These are phyloP conservation scores for Adansonia grandidieri DNA, from an alignment of 441 rosid genomes.

Conservation along the genomic window DNA sequence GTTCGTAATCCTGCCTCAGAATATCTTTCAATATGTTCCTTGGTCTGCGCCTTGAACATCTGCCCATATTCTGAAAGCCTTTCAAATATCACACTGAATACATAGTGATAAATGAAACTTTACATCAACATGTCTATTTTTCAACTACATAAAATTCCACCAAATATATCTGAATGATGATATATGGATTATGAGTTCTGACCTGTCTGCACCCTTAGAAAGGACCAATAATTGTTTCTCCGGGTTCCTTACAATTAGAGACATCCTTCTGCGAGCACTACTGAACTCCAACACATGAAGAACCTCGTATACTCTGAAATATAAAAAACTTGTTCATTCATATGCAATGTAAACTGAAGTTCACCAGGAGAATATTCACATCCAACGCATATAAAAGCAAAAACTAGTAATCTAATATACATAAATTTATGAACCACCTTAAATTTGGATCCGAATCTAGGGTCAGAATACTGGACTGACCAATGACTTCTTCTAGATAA, in stretches of 20 bases:
- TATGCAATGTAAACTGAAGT: too few species aligned
- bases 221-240: constrained; percentile 67
- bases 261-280: constrained; percentile 88
- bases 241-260: constrained; percentile 67
- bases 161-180: constrained; percentile 16
- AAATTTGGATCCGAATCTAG: too few species aligned
- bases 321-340: constrained; percentile 15
- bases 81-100: constrained; percentile 77
- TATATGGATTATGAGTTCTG: constrained; percentile 34
- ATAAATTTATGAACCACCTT: too few species aligned
- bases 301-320: constrained; percentile 55
- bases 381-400: too few species aligned
- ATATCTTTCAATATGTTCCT: constrained; percentile 62
- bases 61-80: constrained; percentile 65
- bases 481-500: too few species aligned
- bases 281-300: constrained; percentile 86
- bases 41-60: constrained; percentile 55
- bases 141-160: constrained; percentile 15
- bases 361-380: too few species aligned
- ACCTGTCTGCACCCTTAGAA: constrained; percentile 95
- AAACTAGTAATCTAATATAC: too few species aligned
- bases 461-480: too few species aligned
- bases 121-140: constrained; percentile 16
- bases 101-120: constrained; percentile 25
- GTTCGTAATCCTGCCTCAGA: constrained; percentile 88